phyloP scores from a whole-genome alignment of 75 land plant species.

The Pinus albicaulis region DNA sequence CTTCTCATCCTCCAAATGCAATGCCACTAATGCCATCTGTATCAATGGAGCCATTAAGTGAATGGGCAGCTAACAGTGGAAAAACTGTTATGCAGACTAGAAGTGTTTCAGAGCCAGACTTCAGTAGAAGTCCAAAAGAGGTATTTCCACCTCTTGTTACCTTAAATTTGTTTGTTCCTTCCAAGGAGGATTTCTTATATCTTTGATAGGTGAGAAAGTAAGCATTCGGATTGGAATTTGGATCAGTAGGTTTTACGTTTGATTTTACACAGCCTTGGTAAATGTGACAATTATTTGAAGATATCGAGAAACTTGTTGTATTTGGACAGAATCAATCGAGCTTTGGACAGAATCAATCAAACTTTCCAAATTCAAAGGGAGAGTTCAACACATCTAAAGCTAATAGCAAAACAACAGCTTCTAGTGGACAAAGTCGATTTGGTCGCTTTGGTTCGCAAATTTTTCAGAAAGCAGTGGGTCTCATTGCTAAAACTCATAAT shows the following conservation, averaged over 20 bases:
- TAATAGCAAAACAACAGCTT: conserved; percentile 28
- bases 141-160: conserved; percentile 17
- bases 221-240: conserved; percentile 4
- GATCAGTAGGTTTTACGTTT: neutral
- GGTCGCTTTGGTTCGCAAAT: conserved; percentile 64
- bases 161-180: neutral
- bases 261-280: neutral
- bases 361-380: conserved; percentile 1
- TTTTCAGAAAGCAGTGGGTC: conserved; percentile 69
- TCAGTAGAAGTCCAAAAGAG: conserved; percentile 67
- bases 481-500: conserved; percentile 41
- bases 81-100: conserved; percentile 54
- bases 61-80: conserved; percentile 38
- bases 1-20: conserved; percentile 49
- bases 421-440: conserved; percentile 53
- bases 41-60: conserved; percentile 72
- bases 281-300: neutral
- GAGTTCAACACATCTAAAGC: conserved; percentile 25
- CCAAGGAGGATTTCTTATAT: too few relatives aligned
- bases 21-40: conserved; percentile 66
- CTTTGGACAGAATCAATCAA: conserved; percentile 1
- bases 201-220: neutral
- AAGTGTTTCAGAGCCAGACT: conserved; percentile 92
- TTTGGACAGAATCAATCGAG: conserved; percentile 17
- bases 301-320: neutral